Conservation (phyloP, 345 rosid species). For the Eucalyptus tenuipes region DNA sequence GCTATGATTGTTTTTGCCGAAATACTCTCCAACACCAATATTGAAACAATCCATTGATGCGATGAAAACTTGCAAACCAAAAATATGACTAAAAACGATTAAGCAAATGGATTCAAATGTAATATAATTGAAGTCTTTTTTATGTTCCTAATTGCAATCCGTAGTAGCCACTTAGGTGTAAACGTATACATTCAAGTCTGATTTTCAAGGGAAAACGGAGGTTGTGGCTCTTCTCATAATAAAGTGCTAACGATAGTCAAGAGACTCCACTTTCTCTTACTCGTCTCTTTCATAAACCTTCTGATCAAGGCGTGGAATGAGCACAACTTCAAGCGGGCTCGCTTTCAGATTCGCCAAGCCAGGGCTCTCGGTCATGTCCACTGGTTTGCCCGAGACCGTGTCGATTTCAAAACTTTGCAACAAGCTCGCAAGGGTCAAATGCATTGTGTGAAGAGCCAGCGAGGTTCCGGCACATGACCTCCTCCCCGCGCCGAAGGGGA, state of each 20-base stretch:
- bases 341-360: slow-evolving; percentile 23
- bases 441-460: slow-evolving; percentile 16
- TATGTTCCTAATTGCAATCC: not conserved
- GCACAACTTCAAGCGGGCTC: slow-evolving; percentile 19
- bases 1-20: not conserved
- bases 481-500: slow-evolving; percentile 24
- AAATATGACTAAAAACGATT: not conserved
- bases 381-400: not conserved
- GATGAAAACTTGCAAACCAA: not conserved
- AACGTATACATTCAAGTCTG: not conserved
- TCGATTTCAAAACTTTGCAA: slow-evolving; percentile 21
- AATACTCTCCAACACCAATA: not conserved
- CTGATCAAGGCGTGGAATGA: slow-evolving; percentile 11
- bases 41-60: not conserved
- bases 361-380: slow-evolving; percentile 22
- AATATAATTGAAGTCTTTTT: not conserved
- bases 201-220: not conserved
- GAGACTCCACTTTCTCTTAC: not conserved
- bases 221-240: not conserved
- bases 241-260: not conserved
- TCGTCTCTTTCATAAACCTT: not conserved
- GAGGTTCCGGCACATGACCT: slow-evolving; percentile 19
- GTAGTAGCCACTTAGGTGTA: not conserved
- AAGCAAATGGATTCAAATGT: not conserved
- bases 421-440: slow-evolving; percentile 19